These are phyloP conservation scores for Omphalotus guepiniiformis DNA, from an alignment of 768 basidiomycete species.

Conservation along the genomic window DNA sequence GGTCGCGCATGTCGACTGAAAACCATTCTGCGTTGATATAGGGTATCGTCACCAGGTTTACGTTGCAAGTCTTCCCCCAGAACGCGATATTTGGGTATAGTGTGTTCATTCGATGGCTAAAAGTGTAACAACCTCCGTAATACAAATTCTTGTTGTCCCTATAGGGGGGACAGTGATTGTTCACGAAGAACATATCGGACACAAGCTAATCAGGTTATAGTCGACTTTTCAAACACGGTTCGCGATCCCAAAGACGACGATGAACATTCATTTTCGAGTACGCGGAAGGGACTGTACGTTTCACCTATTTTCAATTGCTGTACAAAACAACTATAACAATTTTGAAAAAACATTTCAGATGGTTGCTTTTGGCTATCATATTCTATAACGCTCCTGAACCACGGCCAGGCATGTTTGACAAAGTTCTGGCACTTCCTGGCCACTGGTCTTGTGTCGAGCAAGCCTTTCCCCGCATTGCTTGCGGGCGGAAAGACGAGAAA, in stretches of 20 bases:
- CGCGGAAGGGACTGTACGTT: conserved; percentile 28
- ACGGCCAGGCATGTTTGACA: conserved; percentile 32
- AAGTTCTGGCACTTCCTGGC: conserved; percentile 28
- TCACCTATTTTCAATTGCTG: background rate
- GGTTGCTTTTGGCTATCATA: conserved; percentile 19
- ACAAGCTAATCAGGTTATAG: conserved; percentile 29
- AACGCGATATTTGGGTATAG: conserved; percentile 56
- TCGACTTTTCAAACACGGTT: conserved; percentile 20
- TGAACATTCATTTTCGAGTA: conserved; percentile 44
- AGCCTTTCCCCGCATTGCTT: conserved; percentile 23
- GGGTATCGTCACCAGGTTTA: conserved; percentile 60
- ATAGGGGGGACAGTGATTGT: conserved; percentile 47
- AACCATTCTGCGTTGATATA: conserved; percentile 12
- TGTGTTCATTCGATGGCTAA: too few species aligned
- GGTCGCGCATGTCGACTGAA: background rate
- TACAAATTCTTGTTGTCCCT: too few species aligned
- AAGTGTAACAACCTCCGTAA: too few species aligned
- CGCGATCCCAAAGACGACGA: conserved; percentile 47
- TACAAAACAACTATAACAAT: conserved; percentile 7
- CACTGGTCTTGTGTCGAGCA: conserved; percentile 22
- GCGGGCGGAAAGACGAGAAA: background rate
- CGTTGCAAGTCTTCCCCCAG: conserved; percentile 49
- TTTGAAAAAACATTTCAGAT: conserved; percentile 1
- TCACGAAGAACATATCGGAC: conserved; percentile 12
- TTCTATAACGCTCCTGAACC: conserved; percentile 41